Percentiles rank a stretch among this genome's conserved stretches.
phyloP scores from a whole-genome alignment of 2,329 filamentous ascomycete genomes.

The Diaporthe australafricana region DNA sequence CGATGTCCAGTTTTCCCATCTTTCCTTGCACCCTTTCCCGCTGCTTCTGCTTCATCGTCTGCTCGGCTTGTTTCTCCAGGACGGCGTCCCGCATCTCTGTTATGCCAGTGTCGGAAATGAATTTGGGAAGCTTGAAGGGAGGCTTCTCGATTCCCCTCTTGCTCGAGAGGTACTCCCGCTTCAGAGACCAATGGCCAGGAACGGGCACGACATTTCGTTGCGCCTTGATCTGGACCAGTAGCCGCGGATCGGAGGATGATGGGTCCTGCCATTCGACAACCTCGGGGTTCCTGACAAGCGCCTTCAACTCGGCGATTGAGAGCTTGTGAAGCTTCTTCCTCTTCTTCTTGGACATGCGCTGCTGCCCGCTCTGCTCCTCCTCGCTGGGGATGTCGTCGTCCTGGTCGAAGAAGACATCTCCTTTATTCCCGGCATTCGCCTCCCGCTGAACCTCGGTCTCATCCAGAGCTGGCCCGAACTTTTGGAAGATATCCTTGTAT shows the following conservation, averaged over 20 bases:
- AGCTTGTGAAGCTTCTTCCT: slow-evolving; percentile 91
- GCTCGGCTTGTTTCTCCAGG: slow-evolving; percentile 93
- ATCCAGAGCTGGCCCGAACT: slow-evolving; percentile 76
- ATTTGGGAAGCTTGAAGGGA: slow-evolving; percentile 91
- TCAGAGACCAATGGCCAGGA: slow-evolving; percentile 92
- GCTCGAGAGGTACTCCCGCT: slow-evolving; percentile 95
- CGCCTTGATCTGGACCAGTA: slow-evolving; percentile 94
- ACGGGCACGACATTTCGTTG: slow-evolving; percentile 96
- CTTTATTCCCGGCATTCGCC: slow-evolving; percentile 78
- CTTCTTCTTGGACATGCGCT: slow-evolving; percentile 93
- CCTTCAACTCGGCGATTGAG: slow-evolving; percentile 95
- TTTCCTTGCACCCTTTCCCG: slow-evolving; percentile 94
- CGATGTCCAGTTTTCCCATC: slow-evolving; percentile 97
- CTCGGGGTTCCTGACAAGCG: slow-evolving; percentile 89
- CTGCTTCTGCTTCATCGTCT: slow-evolving; percentile 93
- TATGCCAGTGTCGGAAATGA: slow-evolving; percentile 97
- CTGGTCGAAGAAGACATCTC: slow-evolving; percentile 85
- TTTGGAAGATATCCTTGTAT: slow-evolving; percentile 85
- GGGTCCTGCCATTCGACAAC: slow-evolving; percentile 98
- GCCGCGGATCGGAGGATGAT: slow-evolving; percentile 86
- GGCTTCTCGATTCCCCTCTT: slow-evolving; percentile 98
- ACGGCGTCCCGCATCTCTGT: slow-evolving; percentile 98
- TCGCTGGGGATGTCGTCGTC: slow-evolving; percentile 89
- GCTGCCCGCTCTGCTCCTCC: slow-evolving; percentile 75
- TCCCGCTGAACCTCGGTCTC: slow-evolving; percentile 75